These are phyloP conservation scores for Metschnikowia borealis DNA, from an alignment of 805 yeast species.

Conservation along the genomic window DNA sequence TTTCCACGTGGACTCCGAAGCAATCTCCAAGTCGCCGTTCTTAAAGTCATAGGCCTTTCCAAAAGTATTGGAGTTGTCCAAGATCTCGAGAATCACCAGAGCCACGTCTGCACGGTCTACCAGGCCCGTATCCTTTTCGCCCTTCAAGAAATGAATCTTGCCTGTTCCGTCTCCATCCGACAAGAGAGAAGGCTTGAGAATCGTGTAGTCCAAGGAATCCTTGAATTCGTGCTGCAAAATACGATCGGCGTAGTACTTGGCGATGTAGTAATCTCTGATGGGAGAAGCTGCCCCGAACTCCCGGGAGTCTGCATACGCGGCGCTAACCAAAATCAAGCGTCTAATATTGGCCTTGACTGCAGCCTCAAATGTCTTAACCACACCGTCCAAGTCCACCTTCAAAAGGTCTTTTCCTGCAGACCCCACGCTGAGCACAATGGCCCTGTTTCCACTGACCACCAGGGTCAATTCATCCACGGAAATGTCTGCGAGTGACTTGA, in stretches of 20 bases:
- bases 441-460: constrained; percentile 45
- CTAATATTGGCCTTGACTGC: constrained; percentile 40
- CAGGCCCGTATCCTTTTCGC: constrained; percentile 20
- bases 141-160: constrained; percentile 32
- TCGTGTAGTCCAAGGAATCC: constrained; percentile 48
- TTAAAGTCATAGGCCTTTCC: constrained; percentile 43
- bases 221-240: constrained; percentile 35
- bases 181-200: constrained; percentile 51
- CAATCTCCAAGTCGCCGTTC: constrained; percentile 36
- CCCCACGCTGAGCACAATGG: constrained; percentile 60
- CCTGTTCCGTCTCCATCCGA: constrained; percentile 42
- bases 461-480: constrained; percentile 31
- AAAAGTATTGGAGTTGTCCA: constrained; percentile 35
- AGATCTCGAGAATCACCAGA: constrained; percentile 32
- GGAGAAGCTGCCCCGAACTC: constrained; percentile 30
- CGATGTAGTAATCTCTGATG: constrained; percentile 49
- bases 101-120: constrained; percentile 58
- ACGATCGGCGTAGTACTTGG: constrained; percentile 59
- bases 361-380: constrained; percentile 55
- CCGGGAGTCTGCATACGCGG: constrained; percentile 50
- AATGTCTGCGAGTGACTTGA: constrained; percentile 27
- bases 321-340: constrained; percentile 53
- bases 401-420: constrained; percentile 55
- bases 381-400: constrained; percentile 59
- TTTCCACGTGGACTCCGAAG: constrained; percentile 14